phyloP scores from a whole-genome alignment of 1,284 basidiomycete species.

The Moniliophthora roreri region DNA sequence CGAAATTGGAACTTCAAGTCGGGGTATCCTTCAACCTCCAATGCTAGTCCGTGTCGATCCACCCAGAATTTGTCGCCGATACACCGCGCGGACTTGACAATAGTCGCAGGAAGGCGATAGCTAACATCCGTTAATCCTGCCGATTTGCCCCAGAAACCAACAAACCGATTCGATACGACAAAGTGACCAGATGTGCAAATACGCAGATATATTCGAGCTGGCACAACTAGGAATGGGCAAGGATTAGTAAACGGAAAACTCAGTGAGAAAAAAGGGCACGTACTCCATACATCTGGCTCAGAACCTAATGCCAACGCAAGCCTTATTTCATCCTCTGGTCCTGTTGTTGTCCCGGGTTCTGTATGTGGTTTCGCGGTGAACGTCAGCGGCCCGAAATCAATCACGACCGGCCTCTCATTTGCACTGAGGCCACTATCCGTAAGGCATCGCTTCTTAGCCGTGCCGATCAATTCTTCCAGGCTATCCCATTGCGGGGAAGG shows the following conservation, averaged over 20 bases:
- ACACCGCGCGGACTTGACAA: constrained; percentile 41
- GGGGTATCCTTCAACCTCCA: constrained; percentile 49
- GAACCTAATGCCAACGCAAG: constrained; percentile 32
- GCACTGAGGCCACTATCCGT: constrained; percentile 11
- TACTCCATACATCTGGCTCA: constrained; percentile 44
- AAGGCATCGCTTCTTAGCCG: constrained; percentile 27
- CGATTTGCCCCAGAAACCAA: constrained; percentile 53
- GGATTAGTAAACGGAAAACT: not conserved
- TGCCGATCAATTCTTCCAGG: constrained; percentile 26
- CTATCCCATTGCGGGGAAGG: constrained; percentile 27
- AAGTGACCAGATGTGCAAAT: constrained; percentile 43
- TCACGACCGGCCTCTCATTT: constrained; percentile 28
- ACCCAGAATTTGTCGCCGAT: constrained; percentile 34
- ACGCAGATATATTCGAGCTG: constrained; percentile 35
- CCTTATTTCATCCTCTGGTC: constrained; percentile 33
- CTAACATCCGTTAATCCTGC: constrained; percentile 39
- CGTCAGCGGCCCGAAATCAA: constrained; percentile 45
- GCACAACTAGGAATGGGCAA: constrained; percentile 30
- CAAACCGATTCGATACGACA: constrained; percentile 38
- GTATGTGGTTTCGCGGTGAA: constrained; percentile 29
- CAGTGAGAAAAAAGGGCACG: constrained; percentile 22
- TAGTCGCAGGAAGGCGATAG: constrained; percentile 50
- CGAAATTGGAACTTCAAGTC: constrained; percentile 56
- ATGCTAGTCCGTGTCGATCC: constrained; percentile 37
- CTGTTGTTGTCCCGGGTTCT: constrained; percentile 16